These are phyloP conservation scores for Punctularia strigosozonata DNA, from an alignment of 768 basidiomycete species.

Conservation along the genomic window DNA sequence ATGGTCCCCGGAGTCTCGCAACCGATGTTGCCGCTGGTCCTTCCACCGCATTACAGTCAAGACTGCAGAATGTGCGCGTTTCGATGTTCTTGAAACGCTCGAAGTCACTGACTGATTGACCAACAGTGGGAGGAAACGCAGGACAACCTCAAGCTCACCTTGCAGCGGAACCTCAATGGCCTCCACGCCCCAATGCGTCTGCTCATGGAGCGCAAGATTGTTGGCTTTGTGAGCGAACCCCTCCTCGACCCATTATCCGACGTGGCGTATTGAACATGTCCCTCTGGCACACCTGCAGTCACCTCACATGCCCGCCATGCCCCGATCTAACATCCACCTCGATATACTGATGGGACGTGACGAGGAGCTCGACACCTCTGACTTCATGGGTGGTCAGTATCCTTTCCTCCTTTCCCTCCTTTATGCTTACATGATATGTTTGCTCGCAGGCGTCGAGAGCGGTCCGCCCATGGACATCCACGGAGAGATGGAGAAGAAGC, in stretches of 20 bases:
- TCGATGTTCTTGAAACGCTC: too few species aligned
- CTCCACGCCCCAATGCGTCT: slow-evolving; percentile 81
- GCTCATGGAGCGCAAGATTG: slow-evolving; percentile 91
- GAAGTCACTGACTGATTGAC: not conserved
- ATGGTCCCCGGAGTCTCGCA: slow-evolving; percentile 76
- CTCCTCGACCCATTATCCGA: not conserved
- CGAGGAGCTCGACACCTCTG: slow-evolving; percentile 64
- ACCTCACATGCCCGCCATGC: slow-evolving; percentile 52
- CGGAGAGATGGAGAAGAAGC: slow-evolving; percentile 36
- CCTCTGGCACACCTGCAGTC: slow-evolving; percentile 27
- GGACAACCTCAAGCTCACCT: slow-evolving; percentile 72
- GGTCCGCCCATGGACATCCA: slow-evolving; percentile 29
- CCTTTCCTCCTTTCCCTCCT: not conserved
- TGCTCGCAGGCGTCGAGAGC: slow-evolving; percentile 17
- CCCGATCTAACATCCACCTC: slow-evolving; percentile 70
- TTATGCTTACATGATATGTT: not conserved
- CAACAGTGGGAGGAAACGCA: slow-evolving; percentile 89
- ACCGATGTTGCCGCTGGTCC: slow-evolving; percentile 55
- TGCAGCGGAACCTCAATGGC: slow-evolving; percentile 78
- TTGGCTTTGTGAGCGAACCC: slow-evolving; percentile 32
- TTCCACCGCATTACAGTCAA: slow-evolving; percentile 47
- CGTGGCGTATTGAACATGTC: not conserved
- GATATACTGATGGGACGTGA: slow-evolving; percentile 94
- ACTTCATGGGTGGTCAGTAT: slow-evolving; percentile 67
- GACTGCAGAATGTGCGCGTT: slow-evolving; percentile 64